Evolutionary conservation across 1,284 basidiomycete species (phyloP).

Genomic region (Mycosarcoma mackinlayi): DNA sequence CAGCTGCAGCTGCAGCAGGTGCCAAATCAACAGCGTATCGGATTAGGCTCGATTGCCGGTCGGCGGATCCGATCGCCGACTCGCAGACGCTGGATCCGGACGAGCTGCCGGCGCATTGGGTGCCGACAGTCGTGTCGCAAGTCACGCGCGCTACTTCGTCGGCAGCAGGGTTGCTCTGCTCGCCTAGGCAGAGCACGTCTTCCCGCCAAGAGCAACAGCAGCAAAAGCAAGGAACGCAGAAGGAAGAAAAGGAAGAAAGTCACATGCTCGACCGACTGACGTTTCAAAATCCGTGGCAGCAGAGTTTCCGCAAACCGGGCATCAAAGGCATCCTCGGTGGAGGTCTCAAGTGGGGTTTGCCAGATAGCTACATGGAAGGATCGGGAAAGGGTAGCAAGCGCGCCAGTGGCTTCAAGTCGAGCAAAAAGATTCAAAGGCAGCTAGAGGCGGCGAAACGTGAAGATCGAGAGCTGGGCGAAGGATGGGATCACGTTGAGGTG

Average conservation of each 20-base stretch:
- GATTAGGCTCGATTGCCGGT: conserved; percentile 23
- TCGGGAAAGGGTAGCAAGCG: conserved; percentile 10
- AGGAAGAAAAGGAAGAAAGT: conserved; percentile 11
- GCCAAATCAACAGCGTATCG: conserved; percentile 11
- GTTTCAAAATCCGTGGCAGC: conserved; percentile 52
- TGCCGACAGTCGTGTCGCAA: conserved; percentile 26
- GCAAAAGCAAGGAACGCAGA: background rate
- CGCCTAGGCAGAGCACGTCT: conserved; percentile 8
- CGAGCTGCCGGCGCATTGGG: conserved; percentile 39
- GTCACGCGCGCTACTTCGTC: conserved; percentile 29
- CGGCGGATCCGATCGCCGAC: conserved; percentile 29
- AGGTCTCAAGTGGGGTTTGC: conserved; percentile 59
- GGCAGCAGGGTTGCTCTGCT: conserved; percentile 20
- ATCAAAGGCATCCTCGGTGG: conserved; percentile 40
- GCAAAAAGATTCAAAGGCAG: conserved; percentile 22
- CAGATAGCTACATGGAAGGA: conserved; percentile 52
- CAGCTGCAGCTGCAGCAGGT: background rate
- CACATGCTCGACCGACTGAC: conserved; percentile 42
- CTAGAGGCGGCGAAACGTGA: conserved; percentile 13
- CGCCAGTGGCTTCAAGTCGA: conserved; percentile 26
- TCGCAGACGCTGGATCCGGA: conserved; percentile 16
- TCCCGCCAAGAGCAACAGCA: conserved; percentile 2
- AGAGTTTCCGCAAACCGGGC: conserved; percentile 48
- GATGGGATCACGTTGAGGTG: conserved; percentile 44
- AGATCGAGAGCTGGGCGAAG: conserved; percentile 27